phyloP scores from a whole-genome alignment of 805 yeast species.

The Yamadazyma endophytica region DNA sequence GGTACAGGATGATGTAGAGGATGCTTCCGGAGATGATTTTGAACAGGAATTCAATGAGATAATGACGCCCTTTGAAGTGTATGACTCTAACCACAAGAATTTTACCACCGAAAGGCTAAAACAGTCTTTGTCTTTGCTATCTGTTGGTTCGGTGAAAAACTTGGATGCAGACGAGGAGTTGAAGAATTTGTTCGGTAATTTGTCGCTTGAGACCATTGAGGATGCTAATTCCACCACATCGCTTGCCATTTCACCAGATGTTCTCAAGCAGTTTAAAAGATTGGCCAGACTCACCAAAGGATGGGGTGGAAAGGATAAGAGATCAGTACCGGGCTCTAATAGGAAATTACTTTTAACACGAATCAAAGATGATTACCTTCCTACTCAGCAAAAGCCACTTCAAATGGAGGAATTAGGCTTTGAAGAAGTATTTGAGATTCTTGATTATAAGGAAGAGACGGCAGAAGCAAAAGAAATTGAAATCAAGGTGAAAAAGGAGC shows the following conservation, averaged over 20 bases:
- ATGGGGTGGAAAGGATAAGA: slow-evolving; percentile 80
- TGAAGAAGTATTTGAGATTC: slow-evolving; percentile 33
- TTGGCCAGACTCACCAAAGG: slow-evolving; percentile 59
- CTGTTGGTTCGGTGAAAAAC: slow-evolving; percentile 43
- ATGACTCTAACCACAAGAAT: slow-evolving; percentile 41
- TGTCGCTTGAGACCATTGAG: slow-evolving; percentile 62
- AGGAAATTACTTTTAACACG: slow-evolving; percentile 66
- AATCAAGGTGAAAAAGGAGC: slow-evolving; percentile 28
- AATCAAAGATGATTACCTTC: slow-evolving; percentile 78
- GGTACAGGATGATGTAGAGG: neutral
- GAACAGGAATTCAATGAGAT: slow-evolving; percentile 21
- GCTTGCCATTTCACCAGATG: slow-evolving; percentile 63
- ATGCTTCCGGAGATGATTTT: slow-evolving; percentile 11
- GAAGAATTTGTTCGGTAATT: slow-evolving; percentile 63
- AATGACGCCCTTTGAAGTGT: slow-evolving; percentile 25
- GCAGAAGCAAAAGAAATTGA: slow-evolving; percentile 23
- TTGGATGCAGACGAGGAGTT: slow-evolving; percentile 78
- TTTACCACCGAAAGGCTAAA: slow-evolving; percentile 46
- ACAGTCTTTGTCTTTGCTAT: slow-evolving; percentile 35
- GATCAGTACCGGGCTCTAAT: slow-evolving; percentile 69
- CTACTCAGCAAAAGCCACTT: slow-evolving; percentile 59
- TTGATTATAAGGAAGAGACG: slow-evolving; percentile 31
- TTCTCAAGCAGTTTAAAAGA: slow-evolving; percentile 58
- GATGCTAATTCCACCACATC: slow-evolving; percentile 78
- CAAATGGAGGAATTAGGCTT: slow-evolving; percentile 50